Conservation (phyloP, 2,329 filamentous ascomycete species). For the Aspergillus bombycis region DNA sequence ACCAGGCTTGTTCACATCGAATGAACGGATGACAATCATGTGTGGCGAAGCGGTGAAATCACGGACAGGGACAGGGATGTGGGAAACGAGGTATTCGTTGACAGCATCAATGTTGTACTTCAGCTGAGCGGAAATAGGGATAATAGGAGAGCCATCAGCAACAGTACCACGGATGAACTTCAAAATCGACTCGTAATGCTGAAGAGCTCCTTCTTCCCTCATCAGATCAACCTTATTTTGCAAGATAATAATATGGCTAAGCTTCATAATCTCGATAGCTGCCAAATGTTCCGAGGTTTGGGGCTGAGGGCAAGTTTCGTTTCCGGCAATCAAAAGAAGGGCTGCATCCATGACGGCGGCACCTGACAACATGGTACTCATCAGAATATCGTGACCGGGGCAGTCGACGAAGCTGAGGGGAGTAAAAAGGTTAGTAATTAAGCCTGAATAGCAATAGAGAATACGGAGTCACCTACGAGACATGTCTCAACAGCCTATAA, state of each 20-base stretch:
- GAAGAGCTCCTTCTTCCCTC: conserved; percentile 89
- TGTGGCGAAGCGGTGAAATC: conserved; percentile 92
- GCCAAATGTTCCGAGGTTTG: conserved; percentile 99
- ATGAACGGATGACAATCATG: conserved; percentile 99
- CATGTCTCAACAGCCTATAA: conserved; percentile 86
- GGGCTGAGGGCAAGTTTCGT: conserved; percentile 96
- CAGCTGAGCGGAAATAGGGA: conserved; percentile 94
- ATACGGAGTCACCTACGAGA: conserved; percentile 68
- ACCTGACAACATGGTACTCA: conserved; percentile 99
- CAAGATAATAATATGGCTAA: conserved; percentile 98
- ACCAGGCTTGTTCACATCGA: conserved; percentile 99
- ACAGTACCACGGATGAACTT: conserved; percentile 99
- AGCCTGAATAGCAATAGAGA: not conserved
- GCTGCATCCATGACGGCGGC: conserved; percentile 99
- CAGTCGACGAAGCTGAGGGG: conserved; percentile 85
- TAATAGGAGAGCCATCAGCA: conserved; percentile 90
- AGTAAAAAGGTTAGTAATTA: not conserved
- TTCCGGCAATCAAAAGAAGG: conserved; percentile 92
- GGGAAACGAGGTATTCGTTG: conserved; percentile 93
- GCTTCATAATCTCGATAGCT: conserved; percentile 99
- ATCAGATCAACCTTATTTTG: conserved; percentile 99
- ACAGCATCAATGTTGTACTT: conserved; percentile 99
- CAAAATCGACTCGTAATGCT: conserved; percentile 95
- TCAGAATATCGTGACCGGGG: conserved; percentile 99
- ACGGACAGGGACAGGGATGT: conserved; percentile 86